Evolutionary conservation across 2,329 filamentous ascomycete genomes (phyloP).

Genomic region (Beauveria rudraprayagi): DNA sequence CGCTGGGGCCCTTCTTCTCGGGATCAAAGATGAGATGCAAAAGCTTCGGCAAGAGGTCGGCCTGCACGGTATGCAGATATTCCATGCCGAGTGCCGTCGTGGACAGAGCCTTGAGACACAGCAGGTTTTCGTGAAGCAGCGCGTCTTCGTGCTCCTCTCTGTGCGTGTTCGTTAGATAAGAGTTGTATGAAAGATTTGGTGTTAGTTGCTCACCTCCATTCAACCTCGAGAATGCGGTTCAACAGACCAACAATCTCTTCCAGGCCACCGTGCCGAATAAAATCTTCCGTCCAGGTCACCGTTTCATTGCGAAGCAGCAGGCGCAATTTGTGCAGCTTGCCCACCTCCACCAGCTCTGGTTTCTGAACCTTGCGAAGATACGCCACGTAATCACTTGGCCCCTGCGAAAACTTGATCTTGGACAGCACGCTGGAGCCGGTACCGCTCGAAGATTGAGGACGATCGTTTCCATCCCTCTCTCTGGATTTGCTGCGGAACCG

Average conservation of each 20-base stretch:
- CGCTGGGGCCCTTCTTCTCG: slow-evolving; percentile 95
- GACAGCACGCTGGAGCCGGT: slow-evolving; percentile 52
- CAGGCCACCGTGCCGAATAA: slow-evolving; percentile 86
- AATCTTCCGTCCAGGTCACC: slow-evolving; percentile 88
- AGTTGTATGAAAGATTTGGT: background rate
- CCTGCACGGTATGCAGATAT: slow-evolving; percentile 72
- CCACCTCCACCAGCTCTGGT: slow-evolving; percentile 82
- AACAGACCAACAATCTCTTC: slow-evolving; percentile 78
- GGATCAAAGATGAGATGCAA: slow-evolving; percentile 89
- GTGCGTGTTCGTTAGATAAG: slow-evolving; percentile 16
- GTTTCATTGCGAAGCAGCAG: slow-evolving; percentile 89
- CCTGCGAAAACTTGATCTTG: slow-evolving; percentile 65
- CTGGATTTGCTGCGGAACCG: slow-evolving; percentile 65
- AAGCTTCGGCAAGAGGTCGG: slow-evolving; percentile 75
- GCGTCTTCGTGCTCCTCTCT: slow-evolving; percentile 95
- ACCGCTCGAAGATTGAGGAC: slow-evolving; percentile 42
- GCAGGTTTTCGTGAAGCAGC: slow-evolving; percentile 80
- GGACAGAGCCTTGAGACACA: slow-evolving; percentile 89
- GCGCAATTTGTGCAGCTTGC: slow-evolving; percentile 86
- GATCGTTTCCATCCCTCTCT: slow-evolving; percentile 58
- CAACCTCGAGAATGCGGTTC: slow-evolving; percentile 87
- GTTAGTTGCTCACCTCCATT: slow-evolving; percentile 70
- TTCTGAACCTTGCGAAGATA: slow-evolving; percentile 76
- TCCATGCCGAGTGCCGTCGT: slow-evolving; percentile 82
- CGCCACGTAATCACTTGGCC: slow-evolving; percentile 75